Evolutionary conservation across 108 stramenopile genomes (phyloP).

Genomic region (Cylindrotheca closterium): DNA sequence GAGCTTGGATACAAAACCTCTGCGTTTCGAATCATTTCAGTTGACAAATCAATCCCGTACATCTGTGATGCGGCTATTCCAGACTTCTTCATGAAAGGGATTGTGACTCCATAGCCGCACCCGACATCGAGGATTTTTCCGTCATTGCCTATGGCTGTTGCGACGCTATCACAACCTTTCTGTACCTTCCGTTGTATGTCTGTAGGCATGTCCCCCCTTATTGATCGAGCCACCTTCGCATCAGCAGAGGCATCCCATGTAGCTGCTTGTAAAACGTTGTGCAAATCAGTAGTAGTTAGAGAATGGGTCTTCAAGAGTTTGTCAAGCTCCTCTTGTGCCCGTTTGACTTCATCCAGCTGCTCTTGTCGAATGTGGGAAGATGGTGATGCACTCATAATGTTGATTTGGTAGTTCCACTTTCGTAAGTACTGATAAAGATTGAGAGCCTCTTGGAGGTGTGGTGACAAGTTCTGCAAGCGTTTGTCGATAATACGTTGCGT

Average conservation of each 20-base stretch:
- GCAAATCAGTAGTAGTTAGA: constrained; percentile 43
- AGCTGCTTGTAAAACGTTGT: constrained; percentile 57
- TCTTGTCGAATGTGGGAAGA: constrained; percentile 40
- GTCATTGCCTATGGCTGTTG: constrained; percentile 16
- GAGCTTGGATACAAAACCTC: constrained; percentile 36
- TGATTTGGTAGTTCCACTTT: constrained; percentile 47
- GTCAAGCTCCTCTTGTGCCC: constrained; percentile 39
- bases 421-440: constrained; percentile 49
- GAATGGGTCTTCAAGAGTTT: constrained; percentile 35
- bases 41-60: constrained; percentile 62
- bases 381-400: constrained; percentile 33
- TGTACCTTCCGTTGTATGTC: constrained; percentile 44
- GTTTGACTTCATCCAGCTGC: constrained; percentile 42
- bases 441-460: constrained; percentile 47
- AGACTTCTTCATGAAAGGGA: constrained; percentile 48
- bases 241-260: constrained; percentile 84
- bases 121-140: constrained; percentile 58
- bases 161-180: constrained; percentile 47
- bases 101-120: constrained; percentile 68
- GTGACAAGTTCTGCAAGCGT: constrained; percentile 35
- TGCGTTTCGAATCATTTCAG: constrained; percentile 77
- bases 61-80: constrained; percentile 48
- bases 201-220: constrained; percentile 59
- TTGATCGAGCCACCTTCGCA: constrained; percentile 62
- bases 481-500: constrained; percentile 56